Base-by-base conservation (phyloP, 2,329 filamentous ascomycete species). In the Helotiales sp. region DNA sequence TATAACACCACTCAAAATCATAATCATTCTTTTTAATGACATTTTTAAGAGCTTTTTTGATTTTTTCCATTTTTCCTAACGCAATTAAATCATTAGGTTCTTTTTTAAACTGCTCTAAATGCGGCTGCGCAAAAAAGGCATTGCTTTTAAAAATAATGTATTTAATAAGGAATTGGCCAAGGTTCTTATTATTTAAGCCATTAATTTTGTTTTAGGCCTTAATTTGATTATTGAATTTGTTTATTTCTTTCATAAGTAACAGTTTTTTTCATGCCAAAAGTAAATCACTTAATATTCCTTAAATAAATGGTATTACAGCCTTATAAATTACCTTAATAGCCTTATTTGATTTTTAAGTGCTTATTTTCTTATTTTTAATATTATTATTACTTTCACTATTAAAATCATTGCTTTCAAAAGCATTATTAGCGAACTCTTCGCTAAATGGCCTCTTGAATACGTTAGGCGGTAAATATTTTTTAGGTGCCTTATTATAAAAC, bases 71-170 rank as follows among this genome's bases (percentile, higher is more conserved):
- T 26, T 2, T 20, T 22, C 20, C n/a, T 11, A n/a, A 20, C n/a
- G 52, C 52, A n/a, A 6, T 55, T 26, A 2, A n/a, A n/a, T 55
- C 52, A 32, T 17, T 2, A 6, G 52, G 52, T 26, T 55, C 32
- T 10, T 55, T 22, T 20, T 32, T 55, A 15, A 32, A 22, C 52
- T 55, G 32, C 15, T 55, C 52, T 15, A 3, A 32, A 55, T 32
- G 20, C 13, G 26, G 52, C 28, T 34, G 32, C 32, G 52, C 52
- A n/a, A 32, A 26, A 55, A 55, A 15, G n/a, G 52, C 52, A 32
- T 55, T 32, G 28, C 52, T 55, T 15, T 55, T 26, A 26, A 55
- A 55, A 11, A 55, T 55, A 37, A 26, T 55, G 15, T 55, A 55
- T 34, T 32, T 3, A 22, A 55, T 55, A 11, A 32, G 13, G 32